Percentiles rank a stretch among this genome's conserved stretches.
These are phyloP conservation scores for Chaetomium globosum DNA, from an alignment of 2,329 filamentous ascomycete species.

Conservation along the genomic window DNA sequence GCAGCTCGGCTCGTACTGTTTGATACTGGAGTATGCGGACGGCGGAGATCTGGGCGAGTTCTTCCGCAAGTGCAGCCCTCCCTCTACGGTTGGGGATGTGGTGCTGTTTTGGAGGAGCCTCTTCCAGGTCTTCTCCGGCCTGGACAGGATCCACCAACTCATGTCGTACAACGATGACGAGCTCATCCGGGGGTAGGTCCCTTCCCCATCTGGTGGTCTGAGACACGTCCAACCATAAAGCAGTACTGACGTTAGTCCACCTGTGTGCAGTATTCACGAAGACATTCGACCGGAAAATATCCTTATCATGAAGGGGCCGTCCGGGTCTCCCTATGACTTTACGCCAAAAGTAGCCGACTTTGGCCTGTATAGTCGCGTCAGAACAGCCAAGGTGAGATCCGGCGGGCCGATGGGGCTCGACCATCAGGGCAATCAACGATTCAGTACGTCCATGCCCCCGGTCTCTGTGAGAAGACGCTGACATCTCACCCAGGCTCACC, in stretches of 20 bases:
- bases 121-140: slow-evolving; percentile 10
- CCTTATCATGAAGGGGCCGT: slow-evolving; percentile 4
- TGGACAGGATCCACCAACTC: slow-evolving; percentile 12
- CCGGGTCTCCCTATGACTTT: slow-evolving; percentile 1
- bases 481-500: slow-evolving; percentile 1
- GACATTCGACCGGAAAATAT: slow-evolving; percentile 14
- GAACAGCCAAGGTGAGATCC: neutral
- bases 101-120: slow-evolving; percentile 7
- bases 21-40: slow-evolving; percentile 4
- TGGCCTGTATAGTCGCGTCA: slow-evolving; percentile 8
- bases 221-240: neutral
- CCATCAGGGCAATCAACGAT: slow-evolving; percentile 7
- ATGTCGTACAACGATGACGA: neutral
- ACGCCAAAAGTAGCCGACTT: slow-evolving; percentile 8
- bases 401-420: neutral
- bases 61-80: neutral
- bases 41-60: slow-evolving; percentile 3
- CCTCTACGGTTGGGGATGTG: neutral
- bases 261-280: slow-evolving; percentile 3
- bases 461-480: neutral
- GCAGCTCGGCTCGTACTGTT: slow-evolving; percentile 4
- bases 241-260: neutral
- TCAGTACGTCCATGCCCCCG: neutral
- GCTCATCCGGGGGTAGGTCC: neutral
- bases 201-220: neutral